Conservation (phyloP, 306 rosid genomes). For the Carpinus viminea region DNA sequence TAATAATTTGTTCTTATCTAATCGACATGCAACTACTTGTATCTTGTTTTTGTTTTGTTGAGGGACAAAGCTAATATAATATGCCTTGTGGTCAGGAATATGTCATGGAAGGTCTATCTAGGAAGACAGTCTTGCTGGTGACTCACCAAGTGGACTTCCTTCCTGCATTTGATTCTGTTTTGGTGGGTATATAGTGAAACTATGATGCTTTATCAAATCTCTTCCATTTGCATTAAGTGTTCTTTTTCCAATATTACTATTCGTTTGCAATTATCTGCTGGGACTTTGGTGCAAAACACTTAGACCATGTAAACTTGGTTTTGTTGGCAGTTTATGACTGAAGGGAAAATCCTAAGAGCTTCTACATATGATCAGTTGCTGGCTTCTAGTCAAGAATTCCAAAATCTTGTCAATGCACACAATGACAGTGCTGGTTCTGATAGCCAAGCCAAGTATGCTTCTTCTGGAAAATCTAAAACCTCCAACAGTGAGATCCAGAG, state of each 20-base stretch:
- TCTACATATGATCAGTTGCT: constrained; percentile 47
- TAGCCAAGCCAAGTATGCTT: constrained; percentile 13
- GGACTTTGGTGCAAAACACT: neutral
- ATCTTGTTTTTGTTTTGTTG: neutral
- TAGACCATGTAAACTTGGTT: neutral
- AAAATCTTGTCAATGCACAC: constrained; percentile 59
- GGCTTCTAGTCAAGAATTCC: constrained; percentile 44
- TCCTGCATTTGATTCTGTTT: constrained; percentile 45
- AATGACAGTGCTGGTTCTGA: constrained; percentile 39
- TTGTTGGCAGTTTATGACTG: constrained; percentile 49
- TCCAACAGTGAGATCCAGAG: constrained; percentile 25
- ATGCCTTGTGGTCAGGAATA: constrained; percentile 39
- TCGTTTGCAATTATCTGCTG: too few species aligned
- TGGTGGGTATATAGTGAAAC: constrained; percentile 27
- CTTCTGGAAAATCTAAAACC: neutral
- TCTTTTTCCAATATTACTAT: too few species aligned
- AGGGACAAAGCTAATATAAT: neutral
- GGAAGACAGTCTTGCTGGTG: constrained; percentile 54
- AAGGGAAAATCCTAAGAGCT: constrained; percentile 41
- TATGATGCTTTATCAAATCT: neutral
- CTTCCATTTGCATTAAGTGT: too few species aligned
- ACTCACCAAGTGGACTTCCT: constrained; percentile 70
- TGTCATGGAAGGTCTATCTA: constrained; percentile 47
- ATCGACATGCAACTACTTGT: too few species aligned
- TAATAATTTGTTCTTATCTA: constrained; percentile 3